Evolutionary conservation across 2,329 filamentous ascomycete genomes (phyloP).

Genomic region (Onygenales sp.): DNA sequence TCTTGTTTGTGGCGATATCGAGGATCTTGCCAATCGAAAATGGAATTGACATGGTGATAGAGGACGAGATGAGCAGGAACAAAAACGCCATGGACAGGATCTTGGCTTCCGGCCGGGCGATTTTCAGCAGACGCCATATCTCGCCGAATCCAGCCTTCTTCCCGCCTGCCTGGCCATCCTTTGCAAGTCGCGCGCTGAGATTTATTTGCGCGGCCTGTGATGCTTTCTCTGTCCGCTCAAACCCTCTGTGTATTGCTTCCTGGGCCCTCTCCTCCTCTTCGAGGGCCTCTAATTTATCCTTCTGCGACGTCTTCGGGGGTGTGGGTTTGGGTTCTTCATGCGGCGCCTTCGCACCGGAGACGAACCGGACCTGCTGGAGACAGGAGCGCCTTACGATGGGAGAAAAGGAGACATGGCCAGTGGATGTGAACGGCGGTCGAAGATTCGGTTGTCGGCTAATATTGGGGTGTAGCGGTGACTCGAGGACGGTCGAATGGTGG

Average conservation of each 20-base stretch:
- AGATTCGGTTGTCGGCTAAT: conserved; percentile 9
- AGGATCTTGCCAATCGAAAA: conserved; percentile 95
- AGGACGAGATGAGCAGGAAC: conserved; percentile 79
- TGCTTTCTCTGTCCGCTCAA: conserved; percentile 71
- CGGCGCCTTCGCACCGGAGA: conserved; percentile 18
- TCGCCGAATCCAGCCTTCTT: conserved; percentile 57
- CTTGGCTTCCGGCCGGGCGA: conserved; percentile 74
- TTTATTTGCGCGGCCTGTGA: conserved; percentile 82
- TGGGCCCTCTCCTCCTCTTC: conserved; percentile 26
- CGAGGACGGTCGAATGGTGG: conserved; percentile 17
- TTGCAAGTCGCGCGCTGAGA: conserved; percentile 75
- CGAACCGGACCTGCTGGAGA: conserved; percentile 16
- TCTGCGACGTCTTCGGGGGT: not conserved
- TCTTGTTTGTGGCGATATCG: conserved; percentile 73
- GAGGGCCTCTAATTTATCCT: not conserved
- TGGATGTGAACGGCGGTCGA: conserved; percentile 9
- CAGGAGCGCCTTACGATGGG: conserved; percentile 3
- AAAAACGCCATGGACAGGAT: conserved; percentile 71
- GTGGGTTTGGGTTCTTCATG: not conserved
- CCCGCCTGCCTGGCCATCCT: conserved; percentile 53
- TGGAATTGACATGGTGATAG: conserved; percentile 90
- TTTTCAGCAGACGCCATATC: conserved; percentile 77
- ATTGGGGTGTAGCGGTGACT: conserved; percentile 1
- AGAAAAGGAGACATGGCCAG: conserved; percentile 9
- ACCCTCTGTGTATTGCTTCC: conserved; percentile 48